phyloP scores from a whole-genome alignment of 257 asterid species.

The Primulina huaijiensis region DNA sequence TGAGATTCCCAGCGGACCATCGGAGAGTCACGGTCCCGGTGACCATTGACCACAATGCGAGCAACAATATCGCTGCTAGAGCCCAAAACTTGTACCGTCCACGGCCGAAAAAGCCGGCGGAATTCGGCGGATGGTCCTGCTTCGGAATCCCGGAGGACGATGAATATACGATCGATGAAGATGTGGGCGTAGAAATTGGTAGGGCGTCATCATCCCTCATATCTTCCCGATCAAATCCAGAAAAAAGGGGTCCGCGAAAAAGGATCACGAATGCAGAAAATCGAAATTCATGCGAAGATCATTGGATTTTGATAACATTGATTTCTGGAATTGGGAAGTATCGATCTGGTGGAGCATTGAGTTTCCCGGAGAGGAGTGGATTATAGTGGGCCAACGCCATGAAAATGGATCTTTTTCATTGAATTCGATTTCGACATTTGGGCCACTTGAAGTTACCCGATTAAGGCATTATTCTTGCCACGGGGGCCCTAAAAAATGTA shows the following conservation, averaged over 20 bases:
- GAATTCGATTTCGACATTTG: not conserved
- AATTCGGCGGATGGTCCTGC: constrained; percentile 29
- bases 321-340: not conserved
- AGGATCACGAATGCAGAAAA: not conserved
- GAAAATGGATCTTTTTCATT: not conserved
- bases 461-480: not conserved
- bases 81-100: constrained; percentile 57
- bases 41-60: constrained; percentile 64
- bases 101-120: constrained; percentile 48
- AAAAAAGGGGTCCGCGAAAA: not conserved
- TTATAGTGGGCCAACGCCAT: not conserved
- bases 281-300: not conserved
- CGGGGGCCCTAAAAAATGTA: not conserved
- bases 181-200: constrained; percentile 75
- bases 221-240: not conserved
- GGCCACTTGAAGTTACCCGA: not conserved
- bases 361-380: not conserved
- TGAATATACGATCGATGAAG: constrained; percentile 32
- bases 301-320: not conserved
- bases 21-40: constrained; percentile 64
- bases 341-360: not conserved
- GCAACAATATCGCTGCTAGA: constrained; percentile 44
- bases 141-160: constrained; percentile 21
- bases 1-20: constrained; percentile 43
- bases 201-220: constrained; percentile 70